A percentile compares a stretch with the other conserved stretches of the same genome.
Conservation (phyloP, 2,329 filamentous ascomycete species). For the Zopfia rhizophila region DNA sequence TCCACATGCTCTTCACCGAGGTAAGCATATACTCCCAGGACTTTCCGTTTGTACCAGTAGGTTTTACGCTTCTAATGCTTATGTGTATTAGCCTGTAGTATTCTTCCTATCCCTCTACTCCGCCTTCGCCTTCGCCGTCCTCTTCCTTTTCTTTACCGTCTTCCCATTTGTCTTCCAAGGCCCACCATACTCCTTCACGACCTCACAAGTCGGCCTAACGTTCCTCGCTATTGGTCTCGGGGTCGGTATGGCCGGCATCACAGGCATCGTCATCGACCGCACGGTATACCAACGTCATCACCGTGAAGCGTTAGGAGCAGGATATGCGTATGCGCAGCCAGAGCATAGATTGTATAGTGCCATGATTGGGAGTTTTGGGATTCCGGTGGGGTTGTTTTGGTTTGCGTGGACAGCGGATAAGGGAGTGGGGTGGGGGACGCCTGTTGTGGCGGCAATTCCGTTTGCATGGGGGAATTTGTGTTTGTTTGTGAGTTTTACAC, state of each 20-base stretch:
- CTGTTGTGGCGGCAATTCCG: slow-evolving; percentile 62
- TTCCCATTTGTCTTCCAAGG: slow-evolving; percentile 46
- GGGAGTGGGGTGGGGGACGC: slow-evolving; percentile 62
- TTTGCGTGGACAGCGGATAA: slow-evolving; percentile 66
- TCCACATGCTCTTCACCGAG: slow-evolving; percentile 57
- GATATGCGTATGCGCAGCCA: slow-evolving; percentile 53
- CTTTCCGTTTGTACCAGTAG: too few species aligned
- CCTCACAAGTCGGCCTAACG: slow-evolving; percentile 41
- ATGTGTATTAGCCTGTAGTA: slow-evolving; percentile 39
- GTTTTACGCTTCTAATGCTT: background rate
- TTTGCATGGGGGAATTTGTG: slow-evolving; percentile 71
- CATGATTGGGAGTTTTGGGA: slow-evolving; percentile 66
- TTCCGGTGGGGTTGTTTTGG: slow-evolving; percentile 68
- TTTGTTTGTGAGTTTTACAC: slow-evolving; percentile 62
- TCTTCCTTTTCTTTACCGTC: slow-evolving; percentile 50
- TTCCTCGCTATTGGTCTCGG: slow-evolving; percentile 49
- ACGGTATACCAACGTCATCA: slow-evolving; percentile 49
- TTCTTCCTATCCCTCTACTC: slow-evolving; percentile 49
- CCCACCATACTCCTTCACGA: slow-evolving; percentile 41
- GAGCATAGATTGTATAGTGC: slow-evolving; percentile 69
- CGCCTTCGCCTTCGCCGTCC: slow-evolving; percentile 46
- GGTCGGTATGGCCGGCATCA: slow-evolving; percentile 37
- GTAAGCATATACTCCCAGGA: slow-evolving; percentile 23
- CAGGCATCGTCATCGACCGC: slow-evolving; percentile 48
- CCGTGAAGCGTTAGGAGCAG: slow-evolving; percentile 35